Evolutionary conservation across 441 rosid species (phyloP).

Genomic region (Pelargonium citronellum): DNA sequence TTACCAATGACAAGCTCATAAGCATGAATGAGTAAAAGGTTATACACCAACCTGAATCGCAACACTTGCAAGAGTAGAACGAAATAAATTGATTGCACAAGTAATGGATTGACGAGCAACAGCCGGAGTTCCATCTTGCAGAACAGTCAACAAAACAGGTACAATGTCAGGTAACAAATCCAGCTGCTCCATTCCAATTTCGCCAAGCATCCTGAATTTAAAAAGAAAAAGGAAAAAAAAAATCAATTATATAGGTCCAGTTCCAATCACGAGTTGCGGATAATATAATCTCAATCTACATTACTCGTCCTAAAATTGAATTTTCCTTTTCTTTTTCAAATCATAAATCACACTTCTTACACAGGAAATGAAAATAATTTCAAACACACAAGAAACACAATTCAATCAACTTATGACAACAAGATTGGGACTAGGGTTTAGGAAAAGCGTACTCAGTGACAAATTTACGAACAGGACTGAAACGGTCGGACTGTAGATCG

Average conservation of each 20-base stretch:
- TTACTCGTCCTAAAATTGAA: background rate
- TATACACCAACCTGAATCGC: slow-evolving; percentile 48
- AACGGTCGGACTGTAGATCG: slow-evolving; percentile 63
- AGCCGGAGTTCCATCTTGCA: slow-evolving; percentile 77
- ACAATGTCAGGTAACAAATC: slow-evolving; percentile 74
- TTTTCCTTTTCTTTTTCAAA: background rate
- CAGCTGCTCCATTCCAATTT: slow-evolving; percentile 64
- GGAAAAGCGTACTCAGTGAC: slow-evolving; percentile 55
- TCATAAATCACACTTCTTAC: background rate
- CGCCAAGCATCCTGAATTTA: slow-evolving; percentile 64
- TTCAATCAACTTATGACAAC: background rate
- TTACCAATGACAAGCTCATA: background rate
- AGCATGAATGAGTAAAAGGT: background rate
- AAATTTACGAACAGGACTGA: slow-evolving; percentile 75
- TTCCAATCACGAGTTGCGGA: background rate
- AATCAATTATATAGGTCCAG: background rate
- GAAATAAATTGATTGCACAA: slow-evolving; percentile 61
- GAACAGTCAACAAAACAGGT: slow-evolving; percentile 56
- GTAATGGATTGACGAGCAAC: slow-evolving; percentile 83
- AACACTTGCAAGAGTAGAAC: slow-evolving; percentile 50
- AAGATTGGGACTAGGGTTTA: slow-evolving; percentile 14
- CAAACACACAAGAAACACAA: background rate
- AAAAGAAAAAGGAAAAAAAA: background rate
- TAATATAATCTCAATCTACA: background rate
- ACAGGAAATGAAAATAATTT: background rate